A percentile compares a stretch with the other conserved stretches of the same genome.
These are phyloP conservation scores for Bryoerythrophyllum caledonicum DNA, from an alignment of 225 moss, liverwort and hornwort species.

Conservation along the genomic window DNA sequence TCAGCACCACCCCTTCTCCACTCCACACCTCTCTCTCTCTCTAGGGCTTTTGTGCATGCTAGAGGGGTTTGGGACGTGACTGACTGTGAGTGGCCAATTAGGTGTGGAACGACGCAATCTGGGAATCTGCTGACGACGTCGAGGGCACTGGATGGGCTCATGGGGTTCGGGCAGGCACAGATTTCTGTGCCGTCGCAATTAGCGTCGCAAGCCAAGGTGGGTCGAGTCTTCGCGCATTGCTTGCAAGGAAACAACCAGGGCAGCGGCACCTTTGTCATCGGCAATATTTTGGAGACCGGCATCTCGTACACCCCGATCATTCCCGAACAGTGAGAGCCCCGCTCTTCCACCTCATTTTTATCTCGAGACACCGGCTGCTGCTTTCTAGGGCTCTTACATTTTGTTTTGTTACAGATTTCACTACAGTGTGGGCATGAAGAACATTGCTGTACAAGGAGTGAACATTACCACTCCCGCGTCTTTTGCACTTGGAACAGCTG, in stretches of 20 bases:
- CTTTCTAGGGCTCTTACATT: not conserved
- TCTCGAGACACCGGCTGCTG: not conserved
- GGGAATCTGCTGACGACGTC: slow-evolving; percentile 24
- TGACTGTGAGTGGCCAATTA: slow-evolving; percentile 14
- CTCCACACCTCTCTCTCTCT: not conserved
- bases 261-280: slow-evolving; percentile 49
- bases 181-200: slow-evolving; percentile 42
- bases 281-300: slow-evolving; percentile 32
- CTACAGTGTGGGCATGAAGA: slow-evolving; percentile 43
- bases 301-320: slow-evolving; percentile 39
- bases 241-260: slow-evolving; percentile 43
- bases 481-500: slow-evolving; percentile 17
- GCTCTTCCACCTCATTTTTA: not conserved
- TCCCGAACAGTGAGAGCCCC: slow-evolving; percentile 25
- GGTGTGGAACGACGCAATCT: slow-evolving; percentile 47
- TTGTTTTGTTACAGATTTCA: slow-evolving; percentile 23
- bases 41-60: not conserved
- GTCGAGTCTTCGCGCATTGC: slow-evolving; percentile 50
- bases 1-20: slow-evolving; percentile 23
- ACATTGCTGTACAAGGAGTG: slow-evolving; percentile 42
- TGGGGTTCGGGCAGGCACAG: slow-evolving; percentile 44
- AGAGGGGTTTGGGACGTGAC: not conserved
- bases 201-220: slow-evolving; percentile 25
- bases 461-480: slow-evolving; percentile 35
- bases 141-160: slow-evolving; percentile 42